These are phyloP conservation scores for Russula emetica DNA, from an alignment of 768 basidiomycete species.

Conservation along the genomic window DNA sequence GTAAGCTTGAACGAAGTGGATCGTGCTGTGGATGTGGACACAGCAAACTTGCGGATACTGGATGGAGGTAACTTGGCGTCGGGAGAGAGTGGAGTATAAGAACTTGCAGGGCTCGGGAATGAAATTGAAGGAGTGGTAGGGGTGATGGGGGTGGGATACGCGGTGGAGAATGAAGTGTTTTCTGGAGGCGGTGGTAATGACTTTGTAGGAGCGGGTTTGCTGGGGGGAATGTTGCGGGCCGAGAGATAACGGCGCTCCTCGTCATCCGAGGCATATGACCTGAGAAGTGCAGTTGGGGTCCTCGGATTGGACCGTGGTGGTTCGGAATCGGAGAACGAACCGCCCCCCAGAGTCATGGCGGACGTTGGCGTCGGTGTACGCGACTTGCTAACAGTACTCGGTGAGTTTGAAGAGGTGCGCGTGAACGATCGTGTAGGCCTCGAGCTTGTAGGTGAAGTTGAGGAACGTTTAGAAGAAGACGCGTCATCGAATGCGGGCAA, in stretches of 20 bases:
- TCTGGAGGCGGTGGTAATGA: slow-evolving; percentile 23
- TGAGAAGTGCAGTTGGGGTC: slow-evolving; percentile 11
- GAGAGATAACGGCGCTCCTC: slow-evolving; percentile 20
- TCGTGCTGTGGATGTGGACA: slow-evolving; percentile 10
- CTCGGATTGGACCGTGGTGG: slow-evolving; percentile 5
- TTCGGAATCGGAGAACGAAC: slow-evolving; percentile 24
- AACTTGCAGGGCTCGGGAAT: too few species aligned
- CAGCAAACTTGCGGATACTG: too few species aligned
- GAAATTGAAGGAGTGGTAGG: too few species aligned
- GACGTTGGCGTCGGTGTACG: slow-evolving; percentile 24
- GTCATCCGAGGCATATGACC: slow-evolving; percentile 20
- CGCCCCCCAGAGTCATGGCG: slow-evolving; percentile 8
- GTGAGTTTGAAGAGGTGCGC: slow-evolving; percentile 14
- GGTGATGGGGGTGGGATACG: too few species aligned
- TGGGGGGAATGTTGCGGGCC: slow-evolving; percentile 16
- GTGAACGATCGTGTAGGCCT: slow-evolving; percentile 14
- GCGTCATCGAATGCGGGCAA: slow-evolving; percentile 17
- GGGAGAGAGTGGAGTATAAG: slow-evolving; percentile 6
- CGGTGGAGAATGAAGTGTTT: too few species aligned
- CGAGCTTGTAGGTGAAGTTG: slow-evolving; percentile 16
- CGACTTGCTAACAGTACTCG: slow-evolving; percentile 14
- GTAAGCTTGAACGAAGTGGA: slow-evolving; percentile 13
- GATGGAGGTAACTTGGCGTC: slow-evolving; percentile 10
- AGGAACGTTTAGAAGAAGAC: slow-evolving; percentile 20
- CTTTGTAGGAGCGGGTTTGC: slow-evolving; percentile 24